Conservation (phyloP, 768 basidiomycete species). For the Lactarius psammicola region DNA sequence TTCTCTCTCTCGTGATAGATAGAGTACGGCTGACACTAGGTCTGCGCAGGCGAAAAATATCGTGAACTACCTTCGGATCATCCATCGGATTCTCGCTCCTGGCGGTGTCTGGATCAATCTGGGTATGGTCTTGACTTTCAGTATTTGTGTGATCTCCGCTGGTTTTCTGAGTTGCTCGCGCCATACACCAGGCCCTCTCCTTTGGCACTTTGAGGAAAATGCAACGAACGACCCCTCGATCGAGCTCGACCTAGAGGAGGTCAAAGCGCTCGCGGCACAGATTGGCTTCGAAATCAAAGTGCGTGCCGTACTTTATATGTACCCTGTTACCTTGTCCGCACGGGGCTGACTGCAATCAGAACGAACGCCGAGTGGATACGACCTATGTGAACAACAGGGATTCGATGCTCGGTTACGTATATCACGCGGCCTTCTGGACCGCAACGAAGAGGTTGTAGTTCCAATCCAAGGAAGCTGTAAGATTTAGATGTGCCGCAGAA, state of each 20-base stretch:
- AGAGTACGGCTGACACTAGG: not conserved
- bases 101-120: slow-evolving; percentile 94
- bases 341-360: slow-evolving; percentile 45
- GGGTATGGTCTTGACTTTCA: slow-evolving; percentile 41
- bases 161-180: not conserved
- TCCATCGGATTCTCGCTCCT: slow-evolving; percentile 76
- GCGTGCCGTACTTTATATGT: slow-evolving; percentile 36
- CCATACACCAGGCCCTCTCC: slow-evolving; percentile 59
- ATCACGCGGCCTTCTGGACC: slow-evolving; percentile 83
- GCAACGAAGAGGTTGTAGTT: slow-evolving; percentile 47
- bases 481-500: not conserved
- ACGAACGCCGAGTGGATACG: slow-evolving; percentile 75
- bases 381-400: slow-evolving; percentile 83
- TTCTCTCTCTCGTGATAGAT: not conserved
- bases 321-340: not conserved
- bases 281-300: slow-evolving; percentile 86
- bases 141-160: not conserved
- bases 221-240: slow-evolving; percentile 74
- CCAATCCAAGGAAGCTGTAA: not conserved
- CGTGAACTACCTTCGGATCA: slow-evolving; percentile 83
- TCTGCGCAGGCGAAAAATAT: slow-evolving; percentile 78
- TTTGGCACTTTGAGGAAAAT: slow-evolving; percentile 99
- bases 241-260: slow-evolving; percentile 87
- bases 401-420: slow-evolving; percentile 82
- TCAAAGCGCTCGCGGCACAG: slow-evolving; percentile 66